These are phyloP conservation scores for Talaromyces rugulosus DNA, from an alignment of 2,329 filamentous ascomycete genomes.

Conservation along the genomic window DNA sequence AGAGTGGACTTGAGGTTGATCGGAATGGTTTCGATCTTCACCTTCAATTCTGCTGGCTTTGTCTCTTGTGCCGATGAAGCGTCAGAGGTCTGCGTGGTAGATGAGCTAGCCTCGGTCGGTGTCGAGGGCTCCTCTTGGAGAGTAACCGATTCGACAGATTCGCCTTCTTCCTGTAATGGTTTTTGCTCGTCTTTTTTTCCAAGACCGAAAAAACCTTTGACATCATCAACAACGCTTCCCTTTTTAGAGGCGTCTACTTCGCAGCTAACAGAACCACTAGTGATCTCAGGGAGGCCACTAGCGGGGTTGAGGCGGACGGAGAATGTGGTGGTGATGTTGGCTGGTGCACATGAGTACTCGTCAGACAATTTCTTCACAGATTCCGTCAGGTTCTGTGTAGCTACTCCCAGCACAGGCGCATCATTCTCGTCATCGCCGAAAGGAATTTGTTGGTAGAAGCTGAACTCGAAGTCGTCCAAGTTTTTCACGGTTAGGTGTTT, in stretches of 20 bases:
- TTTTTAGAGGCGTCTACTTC: conserved; percentile 70
- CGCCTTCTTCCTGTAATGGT: conserved; percentile 60
- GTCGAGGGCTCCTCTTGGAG: conserved; percentile 40
- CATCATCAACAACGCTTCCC: conserved; percentile 81
- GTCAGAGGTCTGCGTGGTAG: conserved; percentile 44
- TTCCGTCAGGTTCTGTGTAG: conserved; percentile 80
- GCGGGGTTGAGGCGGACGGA: conserved; percentile 66
- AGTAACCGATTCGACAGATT: conserved; percentile 45
- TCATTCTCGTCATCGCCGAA: conserved; percentile 45
- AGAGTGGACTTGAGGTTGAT: conserved; percentile 48
- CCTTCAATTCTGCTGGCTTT: conserved; percentile 37
- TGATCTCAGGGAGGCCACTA: conserved; percentile 75
- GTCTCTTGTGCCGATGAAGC: conserved; percentile 45
- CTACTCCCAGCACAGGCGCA: conserved; percentile 60
- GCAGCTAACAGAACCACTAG: conserved; percentile 75
- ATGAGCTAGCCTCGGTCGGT: conserved; percentile 40
- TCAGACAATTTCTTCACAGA: conserved; percentile 75
- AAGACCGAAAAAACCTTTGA: conserved; percentile 95
- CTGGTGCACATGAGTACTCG: conserved; percentile 70
- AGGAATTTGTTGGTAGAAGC: conserved; percentile 70
- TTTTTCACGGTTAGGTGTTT: conserved; percentile 85
- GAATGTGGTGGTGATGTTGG: conserved; percentile 76
- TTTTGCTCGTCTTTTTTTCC: conserved; percentile 81
- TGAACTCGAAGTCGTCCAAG: conserved; percentile 73
- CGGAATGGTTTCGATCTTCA: conserved; percentile 49